phyloP scores from a whole-genome alignment of 108 stramenopile genomes.

The Cylindrotheca closterium region DNA sequence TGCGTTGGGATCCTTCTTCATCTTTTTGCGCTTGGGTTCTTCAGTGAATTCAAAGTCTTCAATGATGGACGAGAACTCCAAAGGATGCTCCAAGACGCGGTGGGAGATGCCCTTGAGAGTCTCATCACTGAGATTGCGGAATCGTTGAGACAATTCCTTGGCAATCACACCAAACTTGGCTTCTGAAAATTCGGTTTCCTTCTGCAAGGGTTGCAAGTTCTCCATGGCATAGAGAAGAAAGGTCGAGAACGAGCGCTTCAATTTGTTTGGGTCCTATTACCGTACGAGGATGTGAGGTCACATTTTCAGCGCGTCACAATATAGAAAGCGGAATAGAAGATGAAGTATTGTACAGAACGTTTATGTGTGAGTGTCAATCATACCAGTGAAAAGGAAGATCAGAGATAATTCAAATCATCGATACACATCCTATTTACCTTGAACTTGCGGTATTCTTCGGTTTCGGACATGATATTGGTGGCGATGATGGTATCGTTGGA shows the following conservation, averaged over 20 bases:
- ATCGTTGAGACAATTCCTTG: neutral
- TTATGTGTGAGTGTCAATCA: too few species aligned
- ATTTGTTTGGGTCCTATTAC: neutral
- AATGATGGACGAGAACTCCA: constrained; percentile 30
- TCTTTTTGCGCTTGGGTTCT: constrained; percentile 44
- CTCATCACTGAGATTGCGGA: neutral
- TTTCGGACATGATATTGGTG: neutral
- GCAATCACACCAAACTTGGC: neutral
- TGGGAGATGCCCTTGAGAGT: neutral
- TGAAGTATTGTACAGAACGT: too few species aligned
- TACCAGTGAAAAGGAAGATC: too few species aligned
- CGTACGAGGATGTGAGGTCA: neutral
- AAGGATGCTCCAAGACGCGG: neutral
- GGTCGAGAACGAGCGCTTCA: neutral
- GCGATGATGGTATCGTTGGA: too few species aligned
- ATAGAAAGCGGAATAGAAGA: too few species aligned
- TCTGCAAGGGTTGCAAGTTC: neutral
- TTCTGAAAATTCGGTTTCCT: neutral
- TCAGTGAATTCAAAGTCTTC: constrained; percentile 75
- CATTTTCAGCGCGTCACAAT: too few species aligned
- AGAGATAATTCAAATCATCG: too few species aligned
- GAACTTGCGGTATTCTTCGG: neutral
- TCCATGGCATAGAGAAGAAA: neutral
- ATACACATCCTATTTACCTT: neutral
- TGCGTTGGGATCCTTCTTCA: constrained; percentile 79